Evolutionary conservation across 1,284 basidiomycete genomes (phyloP).

Genomic region (Cryptococcus sp.): DNA sequence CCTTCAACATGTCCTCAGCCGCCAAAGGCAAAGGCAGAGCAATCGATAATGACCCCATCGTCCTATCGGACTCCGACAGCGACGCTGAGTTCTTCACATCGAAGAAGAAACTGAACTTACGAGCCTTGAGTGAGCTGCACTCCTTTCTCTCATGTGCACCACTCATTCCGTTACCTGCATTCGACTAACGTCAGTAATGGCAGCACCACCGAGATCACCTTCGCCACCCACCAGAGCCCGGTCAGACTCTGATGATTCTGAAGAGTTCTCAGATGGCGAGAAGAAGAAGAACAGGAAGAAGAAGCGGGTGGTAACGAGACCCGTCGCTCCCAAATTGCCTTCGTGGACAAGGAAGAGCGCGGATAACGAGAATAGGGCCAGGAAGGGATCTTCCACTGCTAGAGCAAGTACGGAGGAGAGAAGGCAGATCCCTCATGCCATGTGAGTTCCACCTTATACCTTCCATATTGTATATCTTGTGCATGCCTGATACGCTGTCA

Average conservation of each 20-base stretch:
- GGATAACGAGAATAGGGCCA: conserved; percentile 7
- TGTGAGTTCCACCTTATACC: not conserved
- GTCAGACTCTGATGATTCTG: conserved; percentile 16
- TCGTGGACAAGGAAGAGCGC: conserved; percentile 19
- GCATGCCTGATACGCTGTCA: not conserved
- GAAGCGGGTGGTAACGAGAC: conserved; percentile 6
- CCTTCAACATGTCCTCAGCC: conserved; percentile 6
- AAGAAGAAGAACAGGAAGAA: conserved; percentile 23
- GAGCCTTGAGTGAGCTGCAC: conserved; percentile 7
- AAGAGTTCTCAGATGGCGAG: conserved; percentile 10
- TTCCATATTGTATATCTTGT: not conserved
- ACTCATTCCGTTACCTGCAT: not conserved
- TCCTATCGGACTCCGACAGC: conserved; percentile 20
- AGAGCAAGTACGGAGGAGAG: conserved; percentile 23
- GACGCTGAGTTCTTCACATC: conserved; percentile 38
- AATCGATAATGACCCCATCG: conserved; percentile 5
- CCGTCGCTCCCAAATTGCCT: conserved; percentile 14
- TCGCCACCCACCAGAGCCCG: conserved; percentile 8
- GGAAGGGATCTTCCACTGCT: conserved; percentile 10
- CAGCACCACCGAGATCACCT: conserved; percentile 13
- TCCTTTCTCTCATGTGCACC: not conserved
- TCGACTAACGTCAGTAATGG: not conserved
- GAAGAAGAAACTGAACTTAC: conserved; percentile 13
- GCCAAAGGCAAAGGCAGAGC: conserved; percentile 26
- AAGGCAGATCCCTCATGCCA: not conserved